Conservation (phyloP, 1,139 yeast species). For the Lodderomyces pseudojiufengensis region DNA sequence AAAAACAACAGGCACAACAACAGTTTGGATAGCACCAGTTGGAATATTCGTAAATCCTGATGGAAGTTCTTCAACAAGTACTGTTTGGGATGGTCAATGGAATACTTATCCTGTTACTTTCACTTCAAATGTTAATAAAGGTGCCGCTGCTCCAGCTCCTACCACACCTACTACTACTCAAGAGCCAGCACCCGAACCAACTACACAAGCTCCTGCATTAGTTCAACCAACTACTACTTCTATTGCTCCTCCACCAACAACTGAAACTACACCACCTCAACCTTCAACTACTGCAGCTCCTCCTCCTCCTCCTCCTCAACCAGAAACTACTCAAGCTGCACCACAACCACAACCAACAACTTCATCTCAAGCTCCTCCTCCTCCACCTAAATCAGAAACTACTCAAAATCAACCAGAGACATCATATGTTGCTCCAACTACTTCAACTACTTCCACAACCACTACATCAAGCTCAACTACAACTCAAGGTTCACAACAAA, state of each 20-base stretch:
- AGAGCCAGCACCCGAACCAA: conserved; percentile 13
- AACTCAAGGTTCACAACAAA: conserved; percentile 2
- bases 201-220: conserved; percentile 16
- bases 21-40: conserved; percentile 66
- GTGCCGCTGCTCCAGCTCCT: conserved; percentile 1
- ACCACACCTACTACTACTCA: conserved; percentile 12
- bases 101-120: conserved; percentile 26
- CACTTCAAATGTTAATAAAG: conserved; percentile 13
- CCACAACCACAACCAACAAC: conserved; percentile 7
- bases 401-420: conserved; percentile 10
- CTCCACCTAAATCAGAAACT: conserved; percentile 14
- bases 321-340: conserved; percentile 5
- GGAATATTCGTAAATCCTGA: conserved; percentile 54
- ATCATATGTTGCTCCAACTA: conserved; percentile 5
- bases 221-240: conserved; percentile 9
- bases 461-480: conserved; percentile 5
- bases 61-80: conserved; percentile 58
- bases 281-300: conserved; percentile 10
- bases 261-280: conserved; percentile 7
- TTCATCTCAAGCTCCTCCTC: conserved; percentile 11
- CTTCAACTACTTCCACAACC: conserved; percentile 7
- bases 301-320: conserved; percentile 6
- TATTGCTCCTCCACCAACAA: conserved; percentile 11
- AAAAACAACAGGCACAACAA: conserved; percentile 56
- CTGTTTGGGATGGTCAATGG: conserved; percentile 36